Percentiles rank a stretch among this genome's conserved stretches.
phyloP scores from a whole-genome alignment of 306 rosid genomes.

The Pyrus bretschneideri region DNA sequence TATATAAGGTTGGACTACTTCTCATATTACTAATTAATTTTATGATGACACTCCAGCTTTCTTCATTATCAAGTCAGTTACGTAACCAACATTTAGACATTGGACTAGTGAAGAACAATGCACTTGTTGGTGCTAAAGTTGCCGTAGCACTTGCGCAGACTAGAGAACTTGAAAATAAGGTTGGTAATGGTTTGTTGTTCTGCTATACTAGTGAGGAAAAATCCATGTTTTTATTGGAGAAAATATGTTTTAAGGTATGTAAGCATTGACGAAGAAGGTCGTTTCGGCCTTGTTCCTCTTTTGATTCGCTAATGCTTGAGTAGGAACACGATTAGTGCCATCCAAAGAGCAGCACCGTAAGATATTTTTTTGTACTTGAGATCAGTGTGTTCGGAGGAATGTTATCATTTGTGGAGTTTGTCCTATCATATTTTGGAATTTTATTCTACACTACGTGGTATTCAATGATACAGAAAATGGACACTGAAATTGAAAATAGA shows the following conservation, averaged over 20 bases:
- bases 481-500: no score
- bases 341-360: background rate
- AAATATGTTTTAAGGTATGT: background rate
- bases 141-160: slow-evolving; percentile 59
- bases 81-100: slow-evolving; percentile 63
- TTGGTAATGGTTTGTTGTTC: background rate
- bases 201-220: background rate
- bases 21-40: no score
- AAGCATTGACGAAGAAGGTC: background rate
- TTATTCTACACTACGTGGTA: no score
- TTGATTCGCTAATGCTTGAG: no score
- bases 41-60: no score
- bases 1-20: no score
- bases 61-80: background rate
- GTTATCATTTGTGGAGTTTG: background rate
- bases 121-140: slow-evolving; percentile 63
- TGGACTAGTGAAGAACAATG: slow-evolving; percentile 96
- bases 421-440: background rate
- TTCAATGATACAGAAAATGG: no score
- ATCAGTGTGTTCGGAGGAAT: background rate
- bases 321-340: background rate
- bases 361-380: no score
- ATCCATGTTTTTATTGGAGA: background rate
- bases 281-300: no score
- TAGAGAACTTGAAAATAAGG: slow-evolving; percentile 33